Evolutionary conservation across 23 red algal genomes (phyloP), one percentile per base, ranked within the genome.

Genomic region (Gracilaria vermiculophylla): DNA sequence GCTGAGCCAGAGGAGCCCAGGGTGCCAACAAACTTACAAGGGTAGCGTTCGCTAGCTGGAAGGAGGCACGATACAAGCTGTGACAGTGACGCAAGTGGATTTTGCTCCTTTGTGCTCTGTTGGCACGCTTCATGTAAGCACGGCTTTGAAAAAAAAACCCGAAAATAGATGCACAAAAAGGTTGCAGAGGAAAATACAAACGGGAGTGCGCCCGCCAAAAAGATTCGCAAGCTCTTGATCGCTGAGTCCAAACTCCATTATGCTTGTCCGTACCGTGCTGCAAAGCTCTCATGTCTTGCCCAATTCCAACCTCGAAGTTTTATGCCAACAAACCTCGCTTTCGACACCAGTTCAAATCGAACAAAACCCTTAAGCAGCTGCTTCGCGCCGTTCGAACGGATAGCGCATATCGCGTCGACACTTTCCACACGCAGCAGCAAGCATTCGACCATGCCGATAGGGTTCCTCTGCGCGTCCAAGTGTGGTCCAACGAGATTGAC

Each of bases 401-500:
- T 28, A n/a, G 37, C 6, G 35, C 17, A 10, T 9, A 45, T 20
- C 37, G 36, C 2, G 23, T 73, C 8, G 17, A 73, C 14, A 73
- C 67, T 1, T 86, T 86, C 42, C 43, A 36, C 10, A 43, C 65
- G 41, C 81, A 86, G 44, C 62, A 41, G 45, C 56, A 70, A 33
- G 81, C 81, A n/a, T 86, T 86, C 44, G 81, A 72, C 12, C 61
- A 70, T 27, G 54, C 53, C 36, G 81, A 86, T 34, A 64, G 49
- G 52, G 2, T 17, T 19, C 61, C 81, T 0, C 9, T 47, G 43
- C 44, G 35, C 35, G 39, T 57, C 11, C 69, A 69, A 25, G 72
- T 78, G 16, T 89, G 85, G 85, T 61, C 70, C 23, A 60, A 73
- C 50, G 85, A 89, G 32, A 78, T 77, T 27, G 85, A 89, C 56